phyloP scores from a whole-genome alignment of 163 green algal genomes.

The Coccomyxa subellipsoidea region DNA sequence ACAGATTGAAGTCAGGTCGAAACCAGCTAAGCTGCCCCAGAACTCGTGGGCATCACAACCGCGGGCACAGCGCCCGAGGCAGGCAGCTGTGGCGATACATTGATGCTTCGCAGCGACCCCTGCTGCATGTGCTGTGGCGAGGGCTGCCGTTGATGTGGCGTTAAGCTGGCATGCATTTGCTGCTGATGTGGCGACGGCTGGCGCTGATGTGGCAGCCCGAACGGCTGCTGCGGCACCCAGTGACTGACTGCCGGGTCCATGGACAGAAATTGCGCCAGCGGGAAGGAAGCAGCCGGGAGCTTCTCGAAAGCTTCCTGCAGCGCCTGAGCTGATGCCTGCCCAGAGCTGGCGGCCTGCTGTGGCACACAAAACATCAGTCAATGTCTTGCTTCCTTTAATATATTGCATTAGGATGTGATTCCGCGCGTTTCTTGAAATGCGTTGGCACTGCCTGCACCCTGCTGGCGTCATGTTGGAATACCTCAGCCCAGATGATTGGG shows the following conservation, averaged over 20 bases:
- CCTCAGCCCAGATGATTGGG: no score
- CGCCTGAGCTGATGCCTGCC: not conserved
- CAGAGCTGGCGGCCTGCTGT: not conserved
- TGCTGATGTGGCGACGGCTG: not conserved
- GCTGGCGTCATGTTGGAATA: no score
- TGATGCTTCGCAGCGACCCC: not conserved
- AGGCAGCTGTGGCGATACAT: not conserved
- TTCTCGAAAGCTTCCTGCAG: not conserved
- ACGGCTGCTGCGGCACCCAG: not conserved
- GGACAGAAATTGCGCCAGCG: not conserved
- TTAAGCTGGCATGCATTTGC: no score
- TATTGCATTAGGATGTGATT: no score
- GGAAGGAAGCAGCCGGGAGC: not conserved
- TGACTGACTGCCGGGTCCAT: not conserved
- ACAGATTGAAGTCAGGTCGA: no score
- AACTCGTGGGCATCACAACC: no score
- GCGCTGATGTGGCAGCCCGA: not conserved
- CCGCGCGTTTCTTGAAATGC: no score
- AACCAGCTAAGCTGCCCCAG: no score
- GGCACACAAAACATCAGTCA: no score
- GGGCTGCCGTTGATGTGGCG: not conserved
- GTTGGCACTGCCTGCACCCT: no score
- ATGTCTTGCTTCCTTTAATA: no score
- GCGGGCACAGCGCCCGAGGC: no score
- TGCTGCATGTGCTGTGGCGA: not conserved